These are phyloP conservation scores for Rhododendron williamsianum DNA, from an alignment of 148 eudicot genomes.

Conservation along the genomic window DNA sequence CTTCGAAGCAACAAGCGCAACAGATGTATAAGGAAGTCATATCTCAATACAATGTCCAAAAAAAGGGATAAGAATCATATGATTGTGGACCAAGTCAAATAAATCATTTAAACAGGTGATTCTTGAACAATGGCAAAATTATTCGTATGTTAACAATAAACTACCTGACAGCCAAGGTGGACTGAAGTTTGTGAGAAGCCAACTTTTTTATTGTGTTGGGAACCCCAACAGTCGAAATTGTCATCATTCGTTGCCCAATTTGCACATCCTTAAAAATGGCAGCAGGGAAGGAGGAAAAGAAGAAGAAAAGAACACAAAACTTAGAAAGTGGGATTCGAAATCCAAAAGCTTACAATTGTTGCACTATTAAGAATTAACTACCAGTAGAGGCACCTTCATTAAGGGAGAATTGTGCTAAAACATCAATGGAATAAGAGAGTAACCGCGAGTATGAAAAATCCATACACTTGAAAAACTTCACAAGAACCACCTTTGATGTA, in stretches of 20 bases:
- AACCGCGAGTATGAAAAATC: background rate
- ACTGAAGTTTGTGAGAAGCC: slow-evolving; percentile 96
- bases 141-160: too few species aligned
- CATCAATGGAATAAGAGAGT: background rate
- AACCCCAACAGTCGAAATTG: slow-evolving; percentile 97
- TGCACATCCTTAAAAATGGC: slow-evolving; percentile 55
- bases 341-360: background rate
- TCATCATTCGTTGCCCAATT: slow-evolving; percentile 99
- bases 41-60: background rate
- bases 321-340: background rate
- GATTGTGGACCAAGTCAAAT: background rate
- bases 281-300: background rate
- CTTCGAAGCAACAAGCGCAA: background rate
- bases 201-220: slow-evolving; percentile 85
- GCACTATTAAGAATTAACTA: background rate
- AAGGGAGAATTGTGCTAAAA: background rate
- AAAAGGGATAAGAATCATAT: background rate
- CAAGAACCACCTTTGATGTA: background rate
- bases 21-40: background rate
- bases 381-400: background rate
- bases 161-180: slow-evolving; percentile 96
- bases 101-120: background rate
- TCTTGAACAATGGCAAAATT: background rate
- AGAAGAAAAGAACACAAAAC: background rate
- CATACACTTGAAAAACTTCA: background rate